These are phyloP conservation scores for Saccharomyces uvarum DNA, from an alignment of 1,139 yeast genomes.

Conservation along the genomic window DNA sequence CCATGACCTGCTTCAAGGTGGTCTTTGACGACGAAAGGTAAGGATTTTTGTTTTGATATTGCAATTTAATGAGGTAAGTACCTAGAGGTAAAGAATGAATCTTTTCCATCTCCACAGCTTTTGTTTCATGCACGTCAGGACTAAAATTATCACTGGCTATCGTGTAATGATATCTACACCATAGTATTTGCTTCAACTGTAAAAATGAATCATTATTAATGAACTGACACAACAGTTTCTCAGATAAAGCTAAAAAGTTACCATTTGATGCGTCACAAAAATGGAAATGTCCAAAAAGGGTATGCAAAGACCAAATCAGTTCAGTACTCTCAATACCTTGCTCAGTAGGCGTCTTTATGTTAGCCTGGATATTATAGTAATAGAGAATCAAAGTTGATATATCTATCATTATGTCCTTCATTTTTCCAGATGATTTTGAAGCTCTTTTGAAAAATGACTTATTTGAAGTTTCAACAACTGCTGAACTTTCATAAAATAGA, in stretches of 20 bases:
- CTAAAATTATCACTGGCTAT: conserved; percentile 51
- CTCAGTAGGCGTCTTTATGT: conserved; percentile 7
- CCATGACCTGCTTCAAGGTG: conserved; percentile 67
- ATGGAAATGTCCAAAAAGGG: conserved; percentile 59
- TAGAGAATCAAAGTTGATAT: conserved; percentile 36
- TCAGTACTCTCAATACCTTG: conserved; percentile 19
- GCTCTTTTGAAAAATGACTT: conserved; percentile 30
- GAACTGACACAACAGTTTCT: conserved; percentile 44
- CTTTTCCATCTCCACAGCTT: conserved; percentile 36
- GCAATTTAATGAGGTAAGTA: conserved; percentile 53
- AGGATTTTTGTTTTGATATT: conserved; percentile 54
- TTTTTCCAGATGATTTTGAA: conserved; percentile 33
- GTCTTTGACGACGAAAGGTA: conserved; percentile 46
- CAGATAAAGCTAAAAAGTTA: conserved; percentile 51
- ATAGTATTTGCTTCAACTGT: conserved; percentile 68
- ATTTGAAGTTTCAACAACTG: conserved; percentile 14
- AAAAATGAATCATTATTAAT: conserved; percentile 37
- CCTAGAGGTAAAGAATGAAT: conserved; percentile 53
- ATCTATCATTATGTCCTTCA: conserved; percentile 48
- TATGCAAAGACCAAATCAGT: conserved; percentile 55
- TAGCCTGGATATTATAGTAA: conserved; percentile 31
- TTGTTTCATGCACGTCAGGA: conserved; percentile 64
- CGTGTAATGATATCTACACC: conserved; percentile 68
- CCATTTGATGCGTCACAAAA: conserved; percentile 66
- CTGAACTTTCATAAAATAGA: conserved; percentile 36